A percentile compares a stretch with the other conserved stretches of the same genome.
Conservation (phyloP, 2,329 filamentous ascomycete species). For the Cadophora sp. region DNA sequence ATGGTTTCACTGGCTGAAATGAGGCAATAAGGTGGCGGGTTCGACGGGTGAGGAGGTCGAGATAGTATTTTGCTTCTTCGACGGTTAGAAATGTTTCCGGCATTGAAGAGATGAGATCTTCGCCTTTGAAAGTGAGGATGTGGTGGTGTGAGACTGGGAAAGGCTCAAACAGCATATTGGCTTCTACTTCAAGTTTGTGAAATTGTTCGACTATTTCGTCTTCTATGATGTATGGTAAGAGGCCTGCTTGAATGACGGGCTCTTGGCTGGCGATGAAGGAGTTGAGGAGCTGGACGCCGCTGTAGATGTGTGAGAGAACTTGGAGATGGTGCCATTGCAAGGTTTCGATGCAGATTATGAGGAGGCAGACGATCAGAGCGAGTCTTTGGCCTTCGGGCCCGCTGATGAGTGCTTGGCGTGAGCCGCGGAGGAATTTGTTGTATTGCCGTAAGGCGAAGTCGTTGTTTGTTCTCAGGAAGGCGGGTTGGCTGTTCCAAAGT, state of each 20-base stretch:
- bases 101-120: slow-evolving; percentile 4
- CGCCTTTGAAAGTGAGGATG: neutral
- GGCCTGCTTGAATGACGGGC: neutral
- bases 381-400: slow-evolving; percentile 9
- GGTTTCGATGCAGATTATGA: slow-evolving; percentile 22
- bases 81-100: slow-evolving; percentile 8
- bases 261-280: neutral
- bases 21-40: slow-evolving; percentile 10
- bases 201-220: slow-evolving; percentile 20
- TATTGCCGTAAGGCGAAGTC: slow-evolving; percentile 20
- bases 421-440: slow-evolving; percentile 14
- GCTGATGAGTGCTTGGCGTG: slow-evolving; percentile 4
- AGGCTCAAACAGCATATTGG: slow-evolving; percentile 2
- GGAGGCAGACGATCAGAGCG: slow-evolving; percentile 15
- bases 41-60: slow-evolving; percentile 18
- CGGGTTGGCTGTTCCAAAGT: neutral
- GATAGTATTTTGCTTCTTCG: slow-evolving; percentile 15
- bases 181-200: slow-evolving; percentile 16
- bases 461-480: neutral
- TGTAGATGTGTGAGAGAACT: slow-evolving; percentile 13
- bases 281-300: slow-evolving; percentile 14
- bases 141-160: neutral
- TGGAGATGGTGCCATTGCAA: slow-evolving; percentile 22
- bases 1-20: neutral
- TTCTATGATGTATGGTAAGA: slow-evolving; percentile 8